phyloP scores from a whole-genome alignment of 2,329 filamentous ascomycete genomes.

The Niveomyces coronatus region DNA sequence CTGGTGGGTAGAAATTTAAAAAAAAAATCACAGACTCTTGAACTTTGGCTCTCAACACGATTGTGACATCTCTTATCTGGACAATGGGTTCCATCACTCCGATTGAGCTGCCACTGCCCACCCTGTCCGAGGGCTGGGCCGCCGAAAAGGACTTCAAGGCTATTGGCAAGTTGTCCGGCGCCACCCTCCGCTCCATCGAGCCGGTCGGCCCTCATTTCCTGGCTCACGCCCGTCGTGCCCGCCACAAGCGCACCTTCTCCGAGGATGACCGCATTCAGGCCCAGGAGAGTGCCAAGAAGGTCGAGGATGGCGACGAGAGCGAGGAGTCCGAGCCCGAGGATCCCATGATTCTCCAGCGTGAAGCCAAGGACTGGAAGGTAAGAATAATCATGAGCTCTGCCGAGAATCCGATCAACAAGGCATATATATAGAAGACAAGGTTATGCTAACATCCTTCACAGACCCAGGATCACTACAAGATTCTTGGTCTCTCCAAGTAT shows the following conservation, averaged over 20 bases:
- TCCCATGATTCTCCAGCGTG: constrained; percentile 78
- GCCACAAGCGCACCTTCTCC: constrained; percentile 95
- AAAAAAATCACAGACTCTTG: too few relatives aligned
- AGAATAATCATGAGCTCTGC: constrained; percentile 20
- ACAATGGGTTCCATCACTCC: constrained; percentile 55
- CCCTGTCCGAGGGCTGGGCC: constrained; percentile 70
- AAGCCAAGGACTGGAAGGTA: constrained; percentile 99
- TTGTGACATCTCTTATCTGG: constrained; percentile 12
- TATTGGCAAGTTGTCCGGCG: constrained; percentile 62
- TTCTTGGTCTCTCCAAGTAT: constrained; percentile 87
- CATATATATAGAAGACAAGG: not conserved
- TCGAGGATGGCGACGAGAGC: constrained; percentile 80
- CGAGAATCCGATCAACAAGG: not conserved
- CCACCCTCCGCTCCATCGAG: constrained; percentile 82
- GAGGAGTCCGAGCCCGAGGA: constrained; percentile 94
- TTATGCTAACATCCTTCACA: constrained; percentile 23
- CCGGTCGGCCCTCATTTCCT: constrained; percentile 96
- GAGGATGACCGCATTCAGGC: constrained; percentile 98
- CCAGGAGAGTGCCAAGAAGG: constrained; percentile 87
- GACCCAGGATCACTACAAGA: constrained; percentile 95
- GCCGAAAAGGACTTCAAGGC: constrained; percentile 89
- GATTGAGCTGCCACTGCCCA: constrained; percentile 57
- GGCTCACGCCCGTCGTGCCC: constrained; percentile 88
- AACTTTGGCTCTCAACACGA: too few relatives aligned
- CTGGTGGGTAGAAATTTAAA: not conserved